A percentile compares a stretch with the other conserved stretches of the same genome.
phyloP scores from a whole-genome alignment of 345 rosid species.

The Syzygium aqueum region DNA sequence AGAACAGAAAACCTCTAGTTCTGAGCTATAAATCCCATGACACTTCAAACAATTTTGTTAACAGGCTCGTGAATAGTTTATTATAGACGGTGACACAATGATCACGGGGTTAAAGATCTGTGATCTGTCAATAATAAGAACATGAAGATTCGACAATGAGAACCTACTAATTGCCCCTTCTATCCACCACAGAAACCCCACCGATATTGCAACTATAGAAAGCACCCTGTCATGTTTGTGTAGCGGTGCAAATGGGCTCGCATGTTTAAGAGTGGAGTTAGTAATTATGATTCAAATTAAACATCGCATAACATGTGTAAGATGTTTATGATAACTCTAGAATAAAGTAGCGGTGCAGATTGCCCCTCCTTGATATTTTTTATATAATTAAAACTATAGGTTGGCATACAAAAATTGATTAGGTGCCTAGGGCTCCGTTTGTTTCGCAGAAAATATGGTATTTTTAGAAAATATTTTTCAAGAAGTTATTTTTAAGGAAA shows the following conservation, averaged over 20 bases:
- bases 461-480: too few species aligned
- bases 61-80: background rate
- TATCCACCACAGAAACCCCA: too few species aligned
- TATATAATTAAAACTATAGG: too few species aligned
- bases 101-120: background rate
- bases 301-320: background rate
- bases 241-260: background rate
- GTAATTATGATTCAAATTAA: background rate
- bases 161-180: background rate
- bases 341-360: background rate
- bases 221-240: background rate
- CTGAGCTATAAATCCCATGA: background rate
- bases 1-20: background rate
- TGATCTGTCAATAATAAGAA: background rate
- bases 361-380: background rate
- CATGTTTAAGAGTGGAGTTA: background rate
- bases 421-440: background rate
- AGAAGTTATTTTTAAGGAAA: too few species aligned
- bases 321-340: background rate
- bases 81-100: background rate
- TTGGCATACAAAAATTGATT: background rate
- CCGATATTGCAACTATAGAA: background rate
- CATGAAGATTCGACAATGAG: background rate
- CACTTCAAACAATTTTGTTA: background rate
- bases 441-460: too few species aligned